A percentile compares a stretch with the other conserved stretches of the same genome.
Conservation (phyloP, 1,284 basidiomycete species). For the Trichosporon sp. region DNA sequence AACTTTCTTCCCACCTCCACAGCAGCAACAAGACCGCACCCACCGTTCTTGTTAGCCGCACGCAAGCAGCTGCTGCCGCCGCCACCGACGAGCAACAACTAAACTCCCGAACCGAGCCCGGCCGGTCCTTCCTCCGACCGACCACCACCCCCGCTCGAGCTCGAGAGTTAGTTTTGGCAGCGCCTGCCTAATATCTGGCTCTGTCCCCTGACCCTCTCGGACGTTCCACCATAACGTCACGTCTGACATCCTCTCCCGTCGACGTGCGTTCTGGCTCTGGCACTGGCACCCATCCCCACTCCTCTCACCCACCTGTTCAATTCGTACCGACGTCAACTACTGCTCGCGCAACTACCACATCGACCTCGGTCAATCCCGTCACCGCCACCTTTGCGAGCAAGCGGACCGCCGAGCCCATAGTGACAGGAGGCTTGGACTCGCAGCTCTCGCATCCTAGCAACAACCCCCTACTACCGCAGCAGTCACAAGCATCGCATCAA, state of each 20-base stretch:
- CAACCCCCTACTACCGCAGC: not conserved
- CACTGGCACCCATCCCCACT: not conserved
- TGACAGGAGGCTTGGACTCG: not conserved
- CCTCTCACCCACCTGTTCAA: not conserved
- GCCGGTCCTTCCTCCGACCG: too few relatives aligned
- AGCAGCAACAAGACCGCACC: too few relatives aligned
- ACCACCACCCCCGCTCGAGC: too few relatives aligned
- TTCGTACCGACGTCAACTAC: not conserved
- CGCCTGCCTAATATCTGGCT: not conserved
- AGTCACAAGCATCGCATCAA: not conserved
- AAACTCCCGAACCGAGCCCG: too few relatives aligned
- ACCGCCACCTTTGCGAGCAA: constrained; percentile 1
- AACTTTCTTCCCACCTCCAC: too few relatives aligned
- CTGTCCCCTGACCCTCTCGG: not conserved
- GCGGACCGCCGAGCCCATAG: not conserved
- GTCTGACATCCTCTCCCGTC: not conserved
- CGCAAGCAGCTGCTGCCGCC: not conserved
- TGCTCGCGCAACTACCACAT: not conserved
- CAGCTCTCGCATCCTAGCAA: not conserved
- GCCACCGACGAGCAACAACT: not conserved
- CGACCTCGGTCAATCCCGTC: not conserved
- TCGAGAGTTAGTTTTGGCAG: not conserved
- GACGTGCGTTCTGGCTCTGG: constrained; percentile 3
- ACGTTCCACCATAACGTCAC: constrained; percentile 3
- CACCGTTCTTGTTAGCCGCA: too few relatives aligned